phyloP scores from a whole-genome alignment of 2,329 filamentous ascomycete genomes.

The Calonectria henricotiae region DNA sequence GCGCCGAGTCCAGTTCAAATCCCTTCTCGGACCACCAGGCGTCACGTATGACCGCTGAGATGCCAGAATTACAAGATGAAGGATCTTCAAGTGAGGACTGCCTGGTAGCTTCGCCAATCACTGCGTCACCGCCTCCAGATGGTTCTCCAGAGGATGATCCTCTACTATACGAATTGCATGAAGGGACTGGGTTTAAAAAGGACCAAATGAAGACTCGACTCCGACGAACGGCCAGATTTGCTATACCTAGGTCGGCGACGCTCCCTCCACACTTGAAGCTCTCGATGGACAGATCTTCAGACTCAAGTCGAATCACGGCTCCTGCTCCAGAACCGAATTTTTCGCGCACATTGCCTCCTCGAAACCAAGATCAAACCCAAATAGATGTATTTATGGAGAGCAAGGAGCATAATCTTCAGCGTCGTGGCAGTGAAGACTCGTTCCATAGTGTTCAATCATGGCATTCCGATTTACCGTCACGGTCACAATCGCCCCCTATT shows the following conservation, averaged over 20 bases:
- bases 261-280: slow-evolving; percentile 53
- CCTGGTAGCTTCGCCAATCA: not conserved
- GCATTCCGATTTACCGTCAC: slow-evolving; percentile 60
- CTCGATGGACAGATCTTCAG: slow-evolving; percentile 44
- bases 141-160: slow-evolving; percentile 37
- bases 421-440: slow-evolving; percentile 62
- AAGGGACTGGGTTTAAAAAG: slow-evolving; percentile 53
- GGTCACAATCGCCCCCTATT: slow-evolving; percentile 63
- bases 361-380: not conserved
- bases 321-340: slow-evolving; percentile 28
- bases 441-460: slow-evolving; percentile 71
- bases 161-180: slow-evolving; percentile 52
- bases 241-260: slow-evolving; percentile 51
- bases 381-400: slow-evolving; percentile 18
- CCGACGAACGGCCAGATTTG: slow-evolving; percentile 54
- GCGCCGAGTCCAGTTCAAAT: not conserved
- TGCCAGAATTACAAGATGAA: slow-evolving; percentile 22
- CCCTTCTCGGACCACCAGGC: not conserved
- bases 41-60: not conserved
- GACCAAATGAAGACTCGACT: slow-evolving; percentile 54
- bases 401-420: slow-evolving; percentile 34
- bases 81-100: slow-evolving; percentile 15
- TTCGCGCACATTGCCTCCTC: not conserved
- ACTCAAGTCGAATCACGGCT: slow-evolving; percentile 49
- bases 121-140: slow-evolving; percentile 33